These are phyloP conservation scores for Pycnococcus provasolii DNA, from an alignment of 139 green algal species.

Conservation along the genomic window DNA sequence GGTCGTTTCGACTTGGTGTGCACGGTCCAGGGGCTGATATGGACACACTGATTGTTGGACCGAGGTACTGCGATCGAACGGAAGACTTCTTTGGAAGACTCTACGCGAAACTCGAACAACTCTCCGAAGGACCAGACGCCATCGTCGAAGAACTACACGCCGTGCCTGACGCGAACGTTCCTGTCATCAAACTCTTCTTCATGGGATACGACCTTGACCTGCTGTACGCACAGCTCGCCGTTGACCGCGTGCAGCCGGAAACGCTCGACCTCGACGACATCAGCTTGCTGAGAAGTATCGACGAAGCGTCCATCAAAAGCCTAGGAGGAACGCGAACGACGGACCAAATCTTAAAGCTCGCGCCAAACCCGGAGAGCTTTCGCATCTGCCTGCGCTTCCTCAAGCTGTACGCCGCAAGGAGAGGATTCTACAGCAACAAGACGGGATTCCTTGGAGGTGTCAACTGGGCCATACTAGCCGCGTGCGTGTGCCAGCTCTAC, in stretches of 20 bases:
- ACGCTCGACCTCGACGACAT: constrained; percentile 42
- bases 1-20: constrained; percentile 40
- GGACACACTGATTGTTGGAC: constrained; percentile 87
- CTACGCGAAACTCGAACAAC: constrained; percentile 22
- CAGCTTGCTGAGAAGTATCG: constrained; percentile 64
- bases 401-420: constrained; percentile 80
- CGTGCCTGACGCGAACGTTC: constrained; percentile 79
- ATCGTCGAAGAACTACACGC: constrained; percentile 46
- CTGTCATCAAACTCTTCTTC: constrained; percentile 91
- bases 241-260: constrained; percentile 3
- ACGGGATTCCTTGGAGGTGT: constrained; percentile 87
- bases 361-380: constrained; percentile 47
- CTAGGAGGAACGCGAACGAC: constrained; percentile 82
- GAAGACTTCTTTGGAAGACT: constrained; percentile 82
- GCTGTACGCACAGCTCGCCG: constrained; percentile 65
- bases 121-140: not conserved
- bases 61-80: constrained; percentile 53
- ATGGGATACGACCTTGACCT: constrained; percentile 82
- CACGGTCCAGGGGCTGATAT: constrained; percentile 90
- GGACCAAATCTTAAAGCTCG: constrained; percentile 60
- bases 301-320: constrained; percentile 69
- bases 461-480: constrained; percentile 92
- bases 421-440: constrained; percentile 43
- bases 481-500: constrained; percentile 82
- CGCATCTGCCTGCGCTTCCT: constrained; percentile 56